A percentile compares a stretch with the other conserved stretches of the same genome.
These are phyloP conservation scores for Emergomyces africanus DNA, from an alignment of 2,329 filamentous ascomycete species.

Conservation along the genomic window DNA sequence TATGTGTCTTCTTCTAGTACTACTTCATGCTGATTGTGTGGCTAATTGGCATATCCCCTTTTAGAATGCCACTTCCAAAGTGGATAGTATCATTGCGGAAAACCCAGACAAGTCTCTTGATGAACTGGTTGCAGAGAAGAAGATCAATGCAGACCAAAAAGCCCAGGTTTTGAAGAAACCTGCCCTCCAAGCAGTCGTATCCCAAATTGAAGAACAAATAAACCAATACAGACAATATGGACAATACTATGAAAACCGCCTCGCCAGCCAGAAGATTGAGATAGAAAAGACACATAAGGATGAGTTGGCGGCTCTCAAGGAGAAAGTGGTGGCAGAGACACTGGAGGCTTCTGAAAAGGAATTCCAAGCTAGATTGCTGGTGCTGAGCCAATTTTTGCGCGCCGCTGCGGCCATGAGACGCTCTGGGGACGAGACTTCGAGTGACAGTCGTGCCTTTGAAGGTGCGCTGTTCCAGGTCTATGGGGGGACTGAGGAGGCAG, in stretches of 20 bases:
- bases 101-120: constrained; percentile 48
- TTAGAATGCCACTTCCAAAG: constrained; percentile 46
- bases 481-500: constrained; percentile 47
- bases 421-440: constrained; percentile 43
- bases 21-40: not conserved
- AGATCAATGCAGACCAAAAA: constrained; percentile 54
- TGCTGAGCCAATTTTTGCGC: constrained; percentile 49
- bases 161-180: constrained; percentile 52
- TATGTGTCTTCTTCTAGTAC: constrained; percentile 36
- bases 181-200: constrained; percentile 41
- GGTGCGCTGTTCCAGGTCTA: constrained; percentile 51
- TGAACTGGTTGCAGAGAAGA: constrained; percentile 48
- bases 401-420: constrained; percentile 49
- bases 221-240: constrained; percentile 48
- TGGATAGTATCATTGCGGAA: constrained; percentile 47
- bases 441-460: constrained; percentile 50
- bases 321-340: constrained; percentile 36
- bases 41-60: not conserved
- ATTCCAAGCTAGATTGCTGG: constrained; percentile 43
- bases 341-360: constrained; percentile 34
- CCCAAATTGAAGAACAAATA: constrained; percentile 49
- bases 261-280: constrained; percentile 43
- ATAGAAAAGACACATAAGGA: constrained; percentile 43
- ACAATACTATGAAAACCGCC: constrained; percentile 43
- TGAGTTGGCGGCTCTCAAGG: constrained; percentile 41